Evolutionary conservation across 2,329 filamentous ascomycete species (phyloP).

Genomic region (Botrytis fabae): DNA sequence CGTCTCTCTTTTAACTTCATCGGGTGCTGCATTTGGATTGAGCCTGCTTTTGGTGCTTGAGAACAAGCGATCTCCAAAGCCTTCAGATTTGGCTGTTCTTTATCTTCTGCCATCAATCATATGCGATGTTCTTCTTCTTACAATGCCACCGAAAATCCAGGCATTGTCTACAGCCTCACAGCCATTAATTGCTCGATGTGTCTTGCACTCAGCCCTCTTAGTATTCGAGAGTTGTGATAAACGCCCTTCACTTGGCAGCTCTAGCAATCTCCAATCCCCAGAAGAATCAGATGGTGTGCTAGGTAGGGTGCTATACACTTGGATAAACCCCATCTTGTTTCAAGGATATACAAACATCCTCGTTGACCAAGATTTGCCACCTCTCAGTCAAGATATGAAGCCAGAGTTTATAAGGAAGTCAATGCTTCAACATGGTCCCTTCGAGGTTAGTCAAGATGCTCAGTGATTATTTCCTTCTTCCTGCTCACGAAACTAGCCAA

Average conservation of each 20-base stretch:
- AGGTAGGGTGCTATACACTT: slow-evolving; percentile 29
- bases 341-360: slow-evolving; percentile 31
- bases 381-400: slow-evolving; percentile 26
- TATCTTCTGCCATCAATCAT: neutral
- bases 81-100: neutral
- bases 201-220: slow-evolving; percentile 21
- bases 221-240: slow-evolving; percentile 27
- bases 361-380: slow-evolving; percentile 29
- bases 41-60: neutral
- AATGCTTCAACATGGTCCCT: slow-evolving; percentile 28
- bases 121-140: neutral
- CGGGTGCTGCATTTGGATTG: neutral
- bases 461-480: neutral
- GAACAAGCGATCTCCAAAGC: neutral
- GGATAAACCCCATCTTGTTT: slow-evolving; percentile 33
- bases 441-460: slow-evolving; percentile 26
- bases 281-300: slow-evolving; percentile 30
- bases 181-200: neutral
- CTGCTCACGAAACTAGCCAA: slow-evolving; percentile 24
- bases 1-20: neutral
- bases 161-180: neutral
- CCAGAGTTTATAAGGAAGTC: slow-evolving; percentile 26
- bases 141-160: neutral
- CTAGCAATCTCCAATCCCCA: slow-evolving; percentile 15
- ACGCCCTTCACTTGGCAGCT: slow-evolving; percentile 1